phyloP scores from a whole-genome alignment of 2,329 filamentous ascomycete species.

The Ceratocystis eucalypticola region DNA sequence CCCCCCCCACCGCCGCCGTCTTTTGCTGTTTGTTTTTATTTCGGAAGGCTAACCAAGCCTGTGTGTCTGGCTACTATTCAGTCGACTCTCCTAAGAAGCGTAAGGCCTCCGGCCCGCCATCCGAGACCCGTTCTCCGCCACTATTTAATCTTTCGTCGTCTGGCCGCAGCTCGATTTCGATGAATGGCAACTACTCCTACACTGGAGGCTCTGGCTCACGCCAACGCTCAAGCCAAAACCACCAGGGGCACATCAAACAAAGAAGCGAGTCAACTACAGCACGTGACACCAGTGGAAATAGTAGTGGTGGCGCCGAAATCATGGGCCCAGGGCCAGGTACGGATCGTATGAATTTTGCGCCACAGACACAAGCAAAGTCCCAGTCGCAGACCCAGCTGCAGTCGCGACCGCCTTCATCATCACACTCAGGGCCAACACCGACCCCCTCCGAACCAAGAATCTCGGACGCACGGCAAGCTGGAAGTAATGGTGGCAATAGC shows the following conservation, averaged over 20 bases:
- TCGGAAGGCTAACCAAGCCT: slow-evolving; percentile 27
- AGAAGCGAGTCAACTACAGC: slow-evolving; percentile 6
- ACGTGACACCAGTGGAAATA: background rate
- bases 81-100: slow-evolving; percentile 73
- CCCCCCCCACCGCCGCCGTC: background rate
- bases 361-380: background rate
- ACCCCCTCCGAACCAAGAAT: background rate
- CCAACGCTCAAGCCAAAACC: slow-evolving; percentile 48
- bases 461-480: slow-evolving; percentile 12
- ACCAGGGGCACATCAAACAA: slow-evolving; percentile 34
- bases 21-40: slow-evolving; percentile 16
- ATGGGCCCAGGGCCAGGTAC: background rate
- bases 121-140: slow-evolving; percentile 27
- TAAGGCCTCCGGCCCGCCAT: slow-evolving; percentile 50
- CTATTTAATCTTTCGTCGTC: slow-evolving; percentile 10
- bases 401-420: background rate
- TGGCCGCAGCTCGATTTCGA: background rate
- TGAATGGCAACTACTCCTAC: slow-evolving; percentile 33
- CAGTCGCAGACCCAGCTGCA: background rate
- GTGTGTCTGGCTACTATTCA: slow-evolving; percentile 31
- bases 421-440: slow-evolving; percentile 1
- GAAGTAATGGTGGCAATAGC: slow-evolving; percentile 15
- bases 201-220: slow-evolving; percentile 30
- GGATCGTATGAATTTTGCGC: slow-evolving; percentile 11
- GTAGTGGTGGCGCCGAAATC: background rate